Base-by-base conservation (phyloP, 208 protist genomes). In the Wallacemonas collosoma region DNA sequence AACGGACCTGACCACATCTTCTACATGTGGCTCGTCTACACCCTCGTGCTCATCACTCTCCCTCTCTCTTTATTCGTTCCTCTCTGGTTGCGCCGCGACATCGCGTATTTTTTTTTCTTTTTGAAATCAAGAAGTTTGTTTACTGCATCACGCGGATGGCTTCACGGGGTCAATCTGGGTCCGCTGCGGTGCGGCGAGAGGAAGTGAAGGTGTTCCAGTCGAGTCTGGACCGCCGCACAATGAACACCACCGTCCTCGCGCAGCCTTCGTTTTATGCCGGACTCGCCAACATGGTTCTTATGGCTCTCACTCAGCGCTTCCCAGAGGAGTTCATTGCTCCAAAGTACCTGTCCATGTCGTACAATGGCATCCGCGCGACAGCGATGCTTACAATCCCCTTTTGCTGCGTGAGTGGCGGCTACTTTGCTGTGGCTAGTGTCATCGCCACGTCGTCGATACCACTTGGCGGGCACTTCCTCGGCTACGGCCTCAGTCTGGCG, bases 191-290 rank as follows among this genome's bases (percentile, higher is more conserved):
- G 51, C 53, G 43, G 57, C 60, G 64, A 35, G 79, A 91, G 54
- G 90, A 95, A 79, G 87, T 91, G 47, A 82, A 84, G 60, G 90
- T 95, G 47, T 95, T 95, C 60, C 87, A 89, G 71, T 90, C 85
- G 35, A 86, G 78, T 35, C 76, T 95, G 68, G 90, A 95, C 72
- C 82, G 81, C 53, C 82, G 81, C 41, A 91, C 83, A 7, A 75
- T 95, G 54, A 84, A 73, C 45, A 87, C 87, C 3, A 91, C 87
- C 4, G 85, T 93, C 8, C 91, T 95, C 43, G 86, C 77, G 39
- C 90, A 95, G 73, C 90, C 90, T 6, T 86, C 90, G 41, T 84
- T 95, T 61, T 95, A 93, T 68, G 93, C 91, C 83, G 90, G 78
- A 2, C 70, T 93, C 56, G 83, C 75, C 36, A 95, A 89, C 60